Conservation (phyloP, 1,284 basidiomycete genomes). For the Xerocomus cyaneibrunnescens region DNA sequence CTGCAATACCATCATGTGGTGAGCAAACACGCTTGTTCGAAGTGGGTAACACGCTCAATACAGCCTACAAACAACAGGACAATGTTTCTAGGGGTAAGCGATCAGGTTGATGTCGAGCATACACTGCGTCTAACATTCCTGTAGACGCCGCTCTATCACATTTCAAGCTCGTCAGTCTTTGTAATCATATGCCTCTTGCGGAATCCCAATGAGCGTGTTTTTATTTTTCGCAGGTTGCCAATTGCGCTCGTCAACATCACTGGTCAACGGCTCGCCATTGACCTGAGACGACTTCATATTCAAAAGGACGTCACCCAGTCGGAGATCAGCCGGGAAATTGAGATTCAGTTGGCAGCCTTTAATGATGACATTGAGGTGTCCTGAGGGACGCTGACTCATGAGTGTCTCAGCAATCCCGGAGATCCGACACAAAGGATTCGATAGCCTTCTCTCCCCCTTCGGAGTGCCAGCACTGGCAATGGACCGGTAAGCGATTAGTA, state of each 20-base stretch:
- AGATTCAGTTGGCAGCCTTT: not conserved
- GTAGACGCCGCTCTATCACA: not conserved
- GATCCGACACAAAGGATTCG: no score
- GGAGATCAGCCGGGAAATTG: constrained; percentile 5
- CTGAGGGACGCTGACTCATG: not conserved
- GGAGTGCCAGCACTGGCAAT: no score
- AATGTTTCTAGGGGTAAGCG: not conserved
- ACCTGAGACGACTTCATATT: not conserved
- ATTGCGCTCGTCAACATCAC: constrained; percentile 1
- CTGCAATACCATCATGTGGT: not conserved
- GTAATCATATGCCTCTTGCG: not conserved
- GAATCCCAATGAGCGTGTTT: not conserved
- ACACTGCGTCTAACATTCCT: not conserved
- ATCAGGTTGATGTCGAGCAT: not conserved
- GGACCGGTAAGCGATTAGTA: not conserved
- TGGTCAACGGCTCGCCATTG: constrained; percentile 6
- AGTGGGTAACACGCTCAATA: not conserved
- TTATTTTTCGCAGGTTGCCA: not conserved
- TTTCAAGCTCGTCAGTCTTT: not conserved
- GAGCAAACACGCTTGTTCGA: not conserved
- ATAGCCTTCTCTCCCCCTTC: not conserved
- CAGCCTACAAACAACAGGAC: not conserved
- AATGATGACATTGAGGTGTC: not conserved
- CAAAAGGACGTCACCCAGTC: not conserved
- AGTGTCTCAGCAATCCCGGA: not conserved